phyloP scores from a whole-genome alignment of 75 land plant genomes.

The Pseudotsuga menziesii region DNA sequence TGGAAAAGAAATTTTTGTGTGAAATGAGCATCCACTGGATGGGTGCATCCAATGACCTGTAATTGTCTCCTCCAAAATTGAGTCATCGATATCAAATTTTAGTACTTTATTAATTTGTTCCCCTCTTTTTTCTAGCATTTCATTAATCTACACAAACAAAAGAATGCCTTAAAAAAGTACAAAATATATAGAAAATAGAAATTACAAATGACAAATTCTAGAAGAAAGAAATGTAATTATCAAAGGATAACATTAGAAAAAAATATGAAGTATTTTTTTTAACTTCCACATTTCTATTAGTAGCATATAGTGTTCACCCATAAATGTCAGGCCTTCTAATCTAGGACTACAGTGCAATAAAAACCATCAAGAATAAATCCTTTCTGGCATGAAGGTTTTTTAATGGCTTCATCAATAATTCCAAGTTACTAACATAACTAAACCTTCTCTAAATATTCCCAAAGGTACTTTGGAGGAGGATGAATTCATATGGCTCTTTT shows the following conservation, averaged over 20 bases:
- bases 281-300: not conserved
- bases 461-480: no score
- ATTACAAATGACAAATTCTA: not conserved
- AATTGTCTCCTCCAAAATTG: no score
- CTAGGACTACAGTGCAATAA: conserved; percentile 88
- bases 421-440: no score
- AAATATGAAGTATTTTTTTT: not conserved
- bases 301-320: not conserved
- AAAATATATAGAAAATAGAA: not conserved
- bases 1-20: no score
- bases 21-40: no score
- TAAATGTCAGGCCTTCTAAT: conserved; percentile 57
- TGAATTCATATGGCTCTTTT: no score
- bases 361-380: conserved; percentile 98
- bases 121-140: conserved; percentile 78
- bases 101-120: no score
- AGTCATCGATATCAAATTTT: no score
- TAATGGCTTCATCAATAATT: conserved; percentile 94
- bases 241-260: not conserved
- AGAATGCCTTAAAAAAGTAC: conserved; percentile 5
- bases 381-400: conserved; percentile 91
- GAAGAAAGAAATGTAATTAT: not conserved
- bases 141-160: conserved; percentile 59
- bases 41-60: no score
- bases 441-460: no score